Evolutionary conservation across 1,139 yeast genomes (phyloP), one percentile per base, ranked within the genome.

Genomic region (Saccharomyces hybrid): DNA sequence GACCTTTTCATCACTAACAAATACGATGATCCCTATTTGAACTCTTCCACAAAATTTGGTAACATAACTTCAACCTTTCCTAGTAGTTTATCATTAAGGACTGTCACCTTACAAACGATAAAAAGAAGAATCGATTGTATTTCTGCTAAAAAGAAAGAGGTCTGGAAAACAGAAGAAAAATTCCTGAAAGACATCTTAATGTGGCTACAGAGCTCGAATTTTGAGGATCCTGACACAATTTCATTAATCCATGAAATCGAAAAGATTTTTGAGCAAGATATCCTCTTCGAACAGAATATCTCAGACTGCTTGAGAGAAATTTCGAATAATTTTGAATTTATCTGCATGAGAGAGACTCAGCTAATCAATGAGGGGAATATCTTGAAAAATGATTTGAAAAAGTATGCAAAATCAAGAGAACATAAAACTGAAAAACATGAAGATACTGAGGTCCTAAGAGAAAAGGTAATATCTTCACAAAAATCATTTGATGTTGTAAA

Each of bases 341-440:
- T 66, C 5, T 55, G 61, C 7, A 55, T 58, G 50, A 58, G 69
- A 49, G 70, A 67, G 50, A 60, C 54, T 8, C 65, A 66, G 46
- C 52, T 66, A 51, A 51, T 61, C n/a, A 58, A 56, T 6, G 64
- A 57, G 30, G 59, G 57, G 38, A 66, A 63, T 44, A 61, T 58
- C 16, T 41, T 65, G 20, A 50, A 57, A n/a, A 52, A 49, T 25
- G 61, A 59, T n/a, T 48, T 58, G 23, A 61, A 59, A 51, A 61
- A 56, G 48, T 63, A 60, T 50, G 59, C 59, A 9, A 54, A 54
- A 31, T 47, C 58, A 9, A 59, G 60, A 25, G 58, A 57, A 7
- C 64, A 58, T 50, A 64, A 57, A 53, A 66, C 67, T 11, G 63
- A 62, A 5, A 54, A 53, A 48, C 58, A 63, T 48, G 64, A 63